Conservation (phyloP, 108 stramenopile species). For the Fragilariopsis cylindrus region DNA sequence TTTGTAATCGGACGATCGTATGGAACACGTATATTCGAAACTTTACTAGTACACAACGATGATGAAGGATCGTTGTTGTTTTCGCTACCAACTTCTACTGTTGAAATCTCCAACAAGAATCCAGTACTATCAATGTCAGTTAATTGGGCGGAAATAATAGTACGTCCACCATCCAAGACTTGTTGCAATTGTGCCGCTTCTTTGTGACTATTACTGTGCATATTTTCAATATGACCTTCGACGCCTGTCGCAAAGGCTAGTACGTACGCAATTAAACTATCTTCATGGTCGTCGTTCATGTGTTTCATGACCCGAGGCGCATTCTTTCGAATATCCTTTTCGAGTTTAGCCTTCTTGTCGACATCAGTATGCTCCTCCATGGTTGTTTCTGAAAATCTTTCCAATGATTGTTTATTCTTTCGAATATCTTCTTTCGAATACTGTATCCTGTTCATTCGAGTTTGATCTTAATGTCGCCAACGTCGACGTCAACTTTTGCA, state of each 20-base stretch:
- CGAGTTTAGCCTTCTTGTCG: neutral
- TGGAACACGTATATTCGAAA: constrained; percentile 10
- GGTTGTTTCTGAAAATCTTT: too few relatives aligned
- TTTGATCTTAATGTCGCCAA: too few relatives aligned
- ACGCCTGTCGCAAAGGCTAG: constrained; percentile 8
- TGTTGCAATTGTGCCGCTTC: neutral
- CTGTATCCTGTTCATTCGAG: too few relatives aligned
- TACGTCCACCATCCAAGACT: neutral
- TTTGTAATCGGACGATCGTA: neutral
- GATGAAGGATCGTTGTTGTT: neutral
- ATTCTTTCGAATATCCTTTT: constrained; percentile 11
- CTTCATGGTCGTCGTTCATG: constrained; percentile 20
- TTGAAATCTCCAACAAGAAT: neutral
- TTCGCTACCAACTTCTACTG: neutral
- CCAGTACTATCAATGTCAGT: constrained; percentile 7
- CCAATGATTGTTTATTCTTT: too few relatives aligned
- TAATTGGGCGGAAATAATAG: neutral
- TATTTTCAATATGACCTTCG: neutral
- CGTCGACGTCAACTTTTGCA: too few relatives aligned
- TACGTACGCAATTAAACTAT: constrained; percentile 7
- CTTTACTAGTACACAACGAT: too few relatives aligned
- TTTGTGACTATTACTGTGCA: too few relatives aligned
- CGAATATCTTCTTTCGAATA: too few relatives aligned
- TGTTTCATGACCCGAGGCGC: constrained; percentile 22
- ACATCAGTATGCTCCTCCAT: too few relatives aligned